Evolutionary conservation across 768 basidiomycete species (phyloP), one percentile per base, ranked within the genome.

Genomic region (Amanita rubescens): DNA sequence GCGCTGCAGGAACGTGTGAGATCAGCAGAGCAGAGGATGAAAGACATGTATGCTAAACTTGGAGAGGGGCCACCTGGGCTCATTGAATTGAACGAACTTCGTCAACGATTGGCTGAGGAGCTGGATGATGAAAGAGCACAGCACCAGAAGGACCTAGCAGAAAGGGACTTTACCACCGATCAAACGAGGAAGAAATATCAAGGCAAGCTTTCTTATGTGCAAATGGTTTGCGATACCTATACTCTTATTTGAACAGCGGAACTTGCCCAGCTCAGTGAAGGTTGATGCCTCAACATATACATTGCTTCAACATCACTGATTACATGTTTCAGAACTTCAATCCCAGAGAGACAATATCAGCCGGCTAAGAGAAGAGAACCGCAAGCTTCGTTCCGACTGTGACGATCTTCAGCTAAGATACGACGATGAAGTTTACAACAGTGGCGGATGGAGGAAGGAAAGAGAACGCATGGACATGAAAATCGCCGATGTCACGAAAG

Each of bases 161-260:
- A 90, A 57, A 78, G 87, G 5, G 88, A 90, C 65, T 88, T 90
- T 63, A 71, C 84, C 10, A 75, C 79, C 30, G 84, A 90, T 58
- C 89, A 90, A 64, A 90, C 88, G 2, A 79, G 85, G 57, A 88
- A 90, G 75, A 90, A 89, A 64, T 90, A 92, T 60, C 89, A 92
- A 76, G 81, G 88, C 85, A 67, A 53, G 65, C 1, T n/a, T 25
- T 14, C 11, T 25, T 6, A 27, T 19, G 41, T 30, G 27, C 27
- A 6, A 7, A 17, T 38, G 46, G 35, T 20, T 27, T 14, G n/a
- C 37, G 33, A 17, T 41, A 30, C 43, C 49, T n/a, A 15, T 34
- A 54, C 48, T 32, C n/a, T 37, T n/a, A 49, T 14, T 27, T 41
- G 48, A 3, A 15, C 42, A 90, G 89, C 81, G 25, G 87, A 91